Base-by-base conservation (phyloP, 1,139 yeast species). In the Pneumocystis sp. region DNA sequence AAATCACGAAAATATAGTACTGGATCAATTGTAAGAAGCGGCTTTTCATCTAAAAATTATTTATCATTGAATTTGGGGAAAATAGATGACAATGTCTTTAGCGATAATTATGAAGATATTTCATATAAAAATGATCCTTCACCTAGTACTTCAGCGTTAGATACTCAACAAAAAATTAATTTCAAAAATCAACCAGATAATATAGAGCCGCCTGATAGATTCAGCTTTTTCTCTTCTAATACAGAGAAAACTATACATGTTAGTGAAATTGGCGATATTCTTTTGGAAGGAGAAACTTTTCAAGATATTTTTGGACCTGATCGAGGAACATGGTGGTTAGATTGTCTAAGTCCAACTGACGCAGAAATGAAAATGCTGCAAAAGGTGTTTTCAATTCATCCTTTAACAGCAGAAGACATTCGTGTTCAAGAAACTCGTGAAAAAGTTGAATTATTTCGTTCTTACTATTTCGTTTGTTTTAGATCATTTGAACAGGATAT, bases 231-330 rank as follows among this genome's bases (percentile, higher is more conserved):
- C 74, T 83, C 85, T 60, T 83, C 95, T 0, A 89, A 86, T 66
- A 78, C 85, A 10, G 96, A 89, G 67, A 95, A 87, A 72, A 93
- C 97, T 0, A 81, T 88, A 21, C 97, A 91, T 76, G 87, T 96
- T 0, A 86, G 96, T 1, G 96, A 89, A 72, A 79, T 91, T 60
- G 87, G 95, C 2, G 83, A 93, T 0, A 77, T 91, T 67, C 83
- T 87, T 4, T 78, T 79, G 25, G 85, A 85, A 1, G 87, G 84
- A 1, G 83, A 85, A 71, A 78, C 86, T 1, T 84, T 87, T 69
- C 79, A 83, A 67, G 83, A 84, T 37, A 75, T 89, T 61, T 89
- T 90, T 74, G 80, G 80, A 65, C 78, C 79, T 59, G 80, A 81
- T n/a, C 83, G 83, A 64, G 84, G 86, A 0, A 76, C 80, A 37